These are phyloP conservation scores for Malus hybrid DNA, from an alignment of 331 rosid species.

Conservation along the genomic window DNA sequence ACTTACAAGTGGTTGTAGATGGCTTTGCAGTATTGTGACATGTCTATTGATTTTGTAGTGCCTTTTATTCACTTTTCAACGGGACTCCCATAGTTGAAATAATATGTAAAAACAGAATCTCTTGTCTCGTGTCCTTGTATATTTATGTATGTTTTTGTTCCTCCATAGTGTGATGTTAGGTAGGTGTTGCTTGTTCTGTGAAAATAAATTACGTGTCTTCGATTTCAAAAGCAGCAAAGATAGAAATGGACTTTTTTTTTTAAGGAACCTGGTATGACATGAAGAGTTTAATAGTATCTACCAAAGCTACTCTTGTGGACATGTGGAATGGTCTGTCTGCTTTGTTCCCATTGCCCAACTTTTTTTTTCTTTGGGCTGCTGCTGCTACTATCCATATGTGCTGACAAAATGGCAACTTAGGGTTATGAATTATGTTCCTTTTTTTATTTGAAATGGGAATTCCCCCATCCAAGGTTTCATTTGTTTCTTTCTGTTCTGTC, in stretches of 20 bases:
- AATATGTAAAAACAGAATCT: background rate
- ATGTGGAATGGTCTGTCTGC: background rate
- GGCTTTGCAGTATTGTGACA: background rate
- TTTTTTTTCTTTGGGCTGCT: background rate
- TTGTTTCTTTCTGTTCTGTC: background rate
- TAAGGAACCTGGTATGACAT: background rate
- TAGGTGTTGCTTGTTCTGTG: background rate
- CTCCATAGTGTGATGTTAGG: background rate
- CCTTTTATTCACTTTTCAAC: background rate
- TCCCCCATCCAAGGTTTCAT: background rate
- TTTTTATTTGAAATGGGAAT: background rate
- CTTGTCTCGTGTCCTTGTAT: background rate
- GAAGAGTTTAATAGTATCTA: background rate
- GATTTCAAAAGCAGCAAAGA: background rate
- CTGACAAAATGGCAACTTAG: background rate
- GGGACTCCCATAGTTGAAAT: background rate
- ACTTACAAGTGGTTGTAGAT: background rate
- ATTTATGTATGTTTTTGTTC: background rate
- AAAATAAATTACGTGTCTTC: background rate
- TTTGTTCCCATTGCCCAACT: background rate
- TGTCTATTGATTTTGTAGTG: background rate
- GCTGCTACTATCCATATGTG: background rate
- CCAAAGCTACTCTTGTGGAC: background rate
- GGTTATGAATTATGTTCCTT: background rate
- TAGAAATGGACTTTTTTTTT: background rate